Percentiles rank a stretch among this genome's conserved stretches.
phyloP scores from a whole-genome alignment of 768 basidiomycete species.

The Clavaria fumosa region DNA sequence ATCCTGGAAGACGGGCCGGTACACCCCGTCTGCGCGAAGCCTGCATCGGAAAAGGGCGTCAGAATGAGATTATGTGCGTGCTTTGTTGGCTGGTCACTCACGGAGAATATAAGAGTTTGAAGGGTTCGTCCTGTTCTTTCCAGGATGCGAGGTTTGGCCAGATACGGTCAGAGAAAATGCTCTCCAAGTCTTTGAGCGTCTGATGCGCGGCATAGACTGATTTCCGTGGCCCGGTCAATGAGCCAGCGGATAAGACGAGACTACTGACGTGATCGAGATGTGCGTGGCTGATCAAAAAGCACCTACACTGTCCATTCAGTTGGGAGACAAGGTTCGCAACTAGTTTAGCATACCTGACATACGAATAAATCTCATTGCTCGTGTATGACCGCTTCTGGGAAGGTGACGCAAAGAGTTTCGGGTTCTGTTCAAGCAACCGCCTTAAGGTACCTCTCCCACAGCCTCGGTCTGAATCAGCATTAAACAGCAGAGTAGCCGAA shows the following conservation, averaged over 20 bases:
- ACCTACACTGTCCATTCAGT: conserved; percentile 27
- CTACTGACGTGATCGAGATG: conserved; percentile 85
- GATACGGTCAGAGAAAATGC: conserved; percentile 58
- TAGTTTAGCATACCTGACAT: conserved; percentile 24
- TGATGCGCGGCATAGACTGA: conserved; percentile 45
- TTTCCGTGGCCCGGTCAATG: conserved; percentile 44
- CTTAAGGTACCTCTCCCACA: conserved; percentile 73
- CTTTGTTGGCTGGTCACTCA: too few relatives aligned
- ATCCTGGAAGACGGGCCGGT: conserved; percentile 34
- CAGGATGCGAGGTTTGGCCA: conserved; percentile 81
- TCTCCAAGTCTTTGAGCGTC: conserved; percentile 53
- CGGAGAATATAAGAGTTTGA: conserved; percentile 49
- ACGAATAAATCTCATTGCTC: conserved; percentile 39
- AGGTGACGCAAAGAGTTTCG: conserved; percentile 38
- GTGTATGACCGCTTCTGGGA: too few relatives aligned
- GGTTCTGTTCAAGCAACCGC: conserved; percentile 39
- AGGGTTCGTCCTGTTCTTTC: conserved; percentile 42
- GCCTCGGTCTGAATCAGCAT: conserved; percentile 29
- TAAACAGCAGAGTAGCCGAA: neutral
- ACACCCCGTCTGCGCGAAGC: conserved; percentile 35
- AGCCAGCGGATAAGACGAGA: conserved; percentile 70
- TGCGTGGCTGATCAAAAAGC: conserved; percentile 75
- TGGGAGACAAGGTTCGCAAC: neutral
- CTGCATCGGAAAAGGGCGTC: too few relatives aligned
- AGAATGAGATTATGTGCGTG: too few relatives aligned